Base-by-base conservation (phyloP, 2,329 filamentous ascomycete genomes). In the Exophiala oligosperma region DNA sequence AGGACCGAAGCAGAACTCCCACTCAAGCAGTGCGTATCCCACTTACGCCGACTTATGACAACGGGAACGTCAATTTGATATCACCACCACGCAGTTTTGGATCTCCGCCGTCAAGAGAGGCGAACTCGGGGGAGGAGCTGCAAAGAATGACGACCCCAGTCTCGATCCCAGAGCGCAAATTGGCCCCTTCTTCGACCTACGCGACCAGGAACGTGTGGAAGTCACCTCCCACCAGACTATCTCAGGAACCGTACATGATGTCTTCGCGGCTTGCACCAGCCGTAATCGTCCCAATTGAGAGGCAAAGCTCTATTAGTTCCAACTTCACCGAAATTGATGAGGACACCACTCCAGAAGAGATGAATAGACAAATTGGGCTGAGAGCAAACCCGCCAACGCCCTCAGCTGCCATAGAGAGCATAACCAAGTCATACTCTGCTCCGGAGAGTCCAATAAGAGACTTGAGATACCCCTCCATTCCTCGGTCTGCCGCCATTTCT, bases 1-100 rank as follows among this genome's bases (percentile, higher is more conserved):
- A 61, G 28, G 49, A 55, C 29, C n/a, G 64, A 12, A 49, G 62
- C n/a, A 55, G 66, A 54, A 56, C 71, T 14, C 62, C 71, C 14
- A 71, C 74, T 47, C 73, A 73, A 28, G 70, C 72, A 43, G 71
- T 72, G 40, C 64, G 72, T 56, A 70, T 66, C 17, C 64, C 64
- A 2, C 53, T 67, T 23, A 68, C 66, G 8, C 66, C 66, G 14
- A 62, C 61, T n/a, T 67, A 67, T 40, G 65, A 68, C 46, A 65
- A 68, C 49, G 66, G 65, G 9, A 64, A 64, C 29, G 43, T 63
- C 23, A 47, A 53, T 14, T 29, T 63, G 3, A 14, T 49, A 11
- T 52, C 55, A 35, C 49, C 58, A 11, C 52, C 52, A 5, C 46
- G 44, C 8, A 49, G 38, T 41, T 35, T 56, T 38, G 29, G n/a